Evolutionary conservation across 169 alveolate species (phyloP), one percentile per base, ranked within the genome.

Genomic region (Cyclospora cayetanensis): DNA sequence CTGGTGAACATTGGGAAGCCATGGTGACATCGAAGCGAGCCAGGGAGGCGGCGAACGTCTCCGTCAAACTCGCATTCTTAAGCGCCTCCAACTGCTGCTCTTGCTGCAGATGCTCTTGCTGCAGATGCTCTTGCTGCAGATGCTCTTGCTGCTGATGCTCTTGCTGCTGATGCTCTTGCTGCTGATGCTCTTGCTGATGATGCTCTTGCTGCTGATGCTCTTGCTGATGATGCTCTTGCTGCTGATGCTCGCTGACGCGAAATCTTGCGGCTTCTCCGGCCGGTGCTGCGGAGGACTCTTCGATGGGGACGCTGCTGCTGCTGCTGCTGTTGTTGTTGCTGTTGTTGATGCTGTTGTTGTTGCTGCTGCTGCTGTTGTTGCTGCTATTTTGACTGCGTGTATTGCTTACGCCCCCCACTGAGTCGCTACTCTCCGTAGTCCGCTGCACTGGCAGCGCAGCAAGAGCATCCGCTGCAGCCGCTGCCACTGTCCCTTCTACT

Each of bases 41-140:
- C n/a, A n/a, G n/a, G n/a, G n/a, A n/a, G n/a, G n/a, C n/a, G n/a
- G n/a, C n/a, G n/a, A n/a, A n/a, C n/a, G n/a, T n/a, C n/a, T n/a
- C n/a, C n/a, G n/a, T n/a, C n/a, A n/a, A 29, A 39, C 63, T n/a
- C n/a, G n/a, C n/a, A n/a, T n/a, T n/a, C n/a, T n/a, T n/a, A n/a
- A n/a, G n/a, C n/a, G n/a, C n/a, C 84, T 72, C 63, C 84, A 22
- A 22, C 42, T 72, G 84, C 55, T 72, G 84, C 60, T 72, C 63
- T 37, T 72, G 60, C 84, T 72, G 53, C 63, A n/a, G 84, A 34
- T 72, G 37, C 60, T 72, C 63, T 37, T 35, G 46, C 55, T 70
- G 82, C 55, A 37, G 55, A 29, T 70, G 82, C 35, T 29, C 31
- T 50, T 68, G 46, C 50, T 68, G 50, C 29, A 34, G 80, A 5